Base-by-base conservation (phyloP, 2,329 filamentous ascomycete species). In the Trichocomaceae sp. region DNA sequence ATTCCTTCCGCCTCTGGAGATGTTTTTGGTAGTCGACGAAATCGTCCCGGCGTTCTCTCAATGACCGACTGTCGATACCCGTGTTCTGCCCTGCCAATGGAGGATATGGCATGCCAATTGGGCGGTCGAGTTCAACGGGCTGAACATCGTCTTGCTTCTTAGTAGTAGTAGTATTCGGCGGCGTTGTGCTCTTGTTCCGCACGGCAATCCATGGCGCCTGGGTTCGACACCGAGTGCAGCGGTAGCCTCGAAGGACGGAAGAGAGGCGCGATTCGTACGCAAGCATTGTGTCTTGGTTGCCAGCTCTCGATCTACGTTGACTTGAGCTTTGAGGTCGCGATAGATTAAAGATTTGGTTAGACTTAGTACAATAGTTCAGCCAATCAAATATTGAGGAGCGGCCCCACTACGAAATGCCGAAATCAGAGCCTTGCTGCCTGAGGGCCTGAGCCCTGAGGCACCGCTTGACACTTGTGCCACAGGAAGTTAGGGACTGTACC, bases 1-100 rank as follows among this genome's bases (percentile, higher is more conserved):
- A 77, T 67, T 89, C 79, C 62, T 88, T 81, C 60, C 92, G 83
- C 61, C 85, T 82, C 60, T 82, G 78, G 7, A 96, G 73, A 68
- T 97, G 91, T 70, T 89, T 91, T 56, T 93, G 86, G 66, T 88
- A 91, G 72, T 93, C 79, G 60, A 88, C 83, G 67, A 95, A 90
- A 67, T 96, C 90, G 60, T 88, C 83, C 41, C 85, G 80, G 49
- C 83, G 82, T 72, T 96, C 79, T 58, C 77, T 77, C 59, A 87
- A 69, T 1, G 84, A 79, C 41, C 91, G 83, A 17, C 62, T 66
- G 64, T 95, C 88, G 58, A 87, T 70, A 52, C 90, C 90, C 1
- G 84, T 86, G 72, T 97, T 96, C 69, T 97, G 85, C 57, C 90
- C 90, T 12, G 82, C 74, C 56, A 78, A 74, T 0, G 93, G 93